A percentile compares a stretch with the other conserved stretches of the same genome.
Conservation (phyloP, 2,329 filamentous ascomycete genomes). For the Phoma sp. region DNA sequence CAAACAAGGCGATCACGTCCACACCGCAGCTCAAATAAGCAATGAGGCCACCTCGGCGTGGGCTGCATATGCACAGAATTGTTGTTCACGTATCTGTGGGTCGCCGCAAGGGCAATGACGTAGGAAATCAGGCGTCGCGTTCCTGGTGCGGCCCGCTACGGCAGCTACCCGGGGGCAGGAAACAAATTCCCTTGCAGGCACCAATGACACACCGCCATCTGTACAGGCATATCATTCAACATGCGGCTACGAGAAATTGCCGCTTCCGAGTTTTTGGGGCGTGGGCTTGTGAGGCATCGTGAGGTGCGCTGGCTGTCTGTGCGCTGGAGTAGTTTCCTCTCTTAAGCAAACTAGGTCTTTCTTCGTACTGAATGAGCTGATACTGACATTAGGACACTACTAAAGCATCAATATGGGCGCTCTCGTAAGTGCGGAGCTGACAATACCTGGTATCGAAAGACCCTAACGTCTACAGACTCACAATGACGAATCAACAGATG, state of each 20-base stretch:
- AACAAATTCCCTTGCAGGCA: constrained; percentile 17
- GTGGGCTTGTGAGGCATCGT: constrained; percentile 25
- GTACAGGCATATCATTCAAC: constrained; percentile 45
- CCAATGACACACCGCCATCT: constrained; percentile 48
- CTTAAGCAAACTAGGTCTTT: constrained; percentile 25
- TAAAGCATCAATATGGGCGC: constrained; percentile 31
- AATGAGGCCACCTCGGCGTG: constrained; percentile 4
- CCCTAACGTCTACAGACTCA: constrained; percentile 32
- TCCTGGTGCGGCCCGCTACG: constrained; percentile 38
- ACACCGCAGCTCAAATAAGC: constrained; percentile 9
- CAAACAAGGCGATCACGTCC: not conserved
- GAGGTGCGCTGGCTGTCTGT: constrained; percentile 26
- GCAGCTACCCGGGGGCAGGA: constrained; percentile 31
- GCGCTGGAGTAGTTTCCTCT: constrained; percentile 21
- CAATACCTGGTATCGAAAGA: not conserved
- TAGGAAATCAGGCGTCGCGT: constrained; percentile 35
- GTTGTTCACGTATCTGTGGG: constrained; percentile 11
- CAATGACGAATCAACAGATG: constrained; percentile 34
- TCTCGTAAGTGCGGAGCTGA: constrained; percentile 28
- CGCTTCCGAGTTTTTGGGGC: constrained; percentile 9
- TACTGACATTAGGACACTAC: constrained; percentile 19
- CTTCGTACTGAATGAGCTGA: constrained; percentile 22
- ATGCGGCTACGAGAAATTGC: constrained; percentile 27
- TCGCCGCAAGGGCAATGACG: constrained; percentile 9
- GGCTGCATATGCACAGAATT: constrained; percentile 12